A percentile compares a stretch with the other conserved stretches of the same genome.
phyloP scores from a whole-genome alignment of 2,329 filamentous ascomycete species.

The Aspergillus tanneri region DNA sequence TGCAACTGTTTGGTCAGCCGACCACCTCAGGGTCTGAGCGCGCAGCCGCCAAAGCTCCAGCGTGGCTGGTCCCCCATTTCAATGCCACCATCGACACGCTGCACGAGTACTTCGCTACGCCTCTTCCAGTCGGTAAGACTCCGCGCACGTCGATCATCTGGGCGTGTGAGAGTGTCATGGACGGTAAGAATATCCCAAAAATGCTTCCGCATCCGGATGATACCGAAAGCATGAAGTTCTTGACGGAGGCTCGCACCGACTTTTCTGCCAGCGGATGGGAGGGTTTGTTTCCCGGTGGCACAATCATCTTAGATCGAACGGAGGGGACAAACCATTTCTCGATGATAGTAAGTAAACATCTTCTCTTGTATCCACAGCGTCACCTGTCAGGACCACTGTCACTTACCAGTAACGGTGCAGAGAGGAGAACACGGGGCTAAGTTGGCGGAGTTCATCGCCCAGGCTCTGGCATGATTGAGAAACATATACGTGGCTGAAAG shows the following conservation, averaged over 20 bases:
- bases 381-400: neutral
- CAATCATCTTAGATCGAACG: neutral
- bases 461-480: neutral
- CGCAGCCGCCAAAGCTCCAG: neutral
- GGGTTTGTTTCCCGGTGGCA: neutral
- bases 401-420: neutral
- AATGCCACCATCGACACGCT: slow-evolving; percentile 1
- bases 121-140: neutral
- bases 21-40: neutral
- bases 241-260: neutral
- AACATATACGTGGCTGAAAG: too few relatives aligned
- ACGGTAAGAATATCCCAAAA: neutral
- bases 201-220: neutral
- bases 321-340: neutral
- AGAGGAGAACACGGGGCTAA: neutral
- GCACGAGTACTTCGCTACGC: neutral
- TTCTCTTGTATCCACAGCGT: neutral
- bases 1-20: neutral
- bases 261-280: slow-evolving; percentile 1
- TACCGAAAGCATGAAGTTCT: neutral
- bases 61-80: slow-evolving; percentile 3
- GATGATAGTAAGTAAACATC: neutral
- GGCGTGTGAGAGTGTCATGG: neutral
- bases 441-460: neutral
- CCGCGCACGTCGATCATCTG: neutral